Evolutionary conservation across 2,329 filamentous ascomycete genomes (phyloP), one percentile per base, ranked within the genome.

Genomic region (Setomelanomma holmii): DNA sequence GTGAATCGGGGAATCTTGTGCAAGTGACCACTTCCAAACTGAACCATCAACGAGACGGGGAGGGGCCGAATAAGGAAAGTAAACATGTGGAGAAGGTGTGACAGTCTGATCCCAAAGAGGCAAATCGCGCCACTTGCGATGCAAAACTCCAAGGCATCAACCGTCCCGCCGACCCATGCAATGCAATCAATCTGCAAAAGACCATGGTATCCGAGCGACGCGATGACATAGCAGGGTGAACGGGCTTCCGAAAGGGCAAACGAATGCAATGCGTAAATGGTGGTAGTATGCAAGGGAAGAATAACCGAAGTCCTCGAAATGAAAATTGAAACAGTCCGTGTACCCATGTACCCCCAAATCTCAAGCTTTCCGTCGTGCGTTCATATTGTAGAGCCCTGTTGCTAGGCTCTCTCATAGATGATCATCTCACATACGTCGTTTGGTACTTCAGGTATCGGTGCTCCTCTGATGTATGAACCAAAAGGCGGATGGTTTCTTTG

Each of bases 1-100:
- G 53, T 49, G 63, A 60, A 44, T 53, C 51, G 64, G 63, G 64
- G 63, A 67, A 67, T 67, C 64, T 65, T 63, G 64, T 67, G 62
- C 64, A 66, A 61, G 55, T 42, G 56, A 52, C 41, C 23, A 46
- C 40, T 35, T 50, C 42, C 47, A 53, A 54, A 36, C 43, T 47
- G 34, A 52, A 58, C 59, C 60, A 60, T 53, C 61, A 52, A 62
- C 50, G 53, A 56, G 47, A 63, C 58, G 57, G 56, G 59, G 47
- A 33, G 39, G 21, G 33, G 39, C 12, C 16, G 24, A 33, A 30
- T 34, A 41, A 21, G 23, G 35, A 40, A 47, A 36, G 21, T 33
- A 40, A 47, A 23, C 19, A 47, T 30, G 35, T 30, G 17, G 51
- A 51, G 35, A 44, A 48, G 17, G 38, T 33, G 47, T 42, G 39